Conservation (phyloP, 257 asterid species). For the Parsonsia alboflavescens region DNA sequence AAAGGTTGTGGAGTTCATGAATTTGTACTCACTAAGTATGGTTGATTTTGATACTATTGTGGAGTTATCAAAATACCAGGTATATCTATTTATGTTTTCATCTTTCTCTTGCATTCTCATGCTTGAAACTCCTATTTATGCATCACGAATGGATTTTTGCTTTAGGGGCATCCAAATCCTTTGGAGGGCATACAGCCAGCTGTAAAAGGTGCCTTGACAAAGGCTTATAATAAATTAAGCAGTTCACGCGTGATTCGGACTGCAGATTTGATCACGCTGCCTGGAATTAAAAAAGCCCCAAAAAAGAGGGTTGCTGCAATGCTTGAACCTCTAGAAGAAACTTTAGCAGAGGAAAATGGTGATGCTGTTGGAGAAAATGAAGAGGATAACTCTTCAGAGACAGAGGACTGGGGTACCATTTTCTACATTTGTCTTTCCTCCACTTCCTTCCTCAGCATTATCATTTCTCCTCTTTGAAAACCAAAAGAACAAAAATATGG, state of each 20-base stretch:
- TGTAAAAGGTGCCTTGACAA: conserved; percentile 85
- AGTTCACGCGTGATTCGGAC: conserved; percentile 70
- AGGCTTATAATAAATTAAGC: conserved; percentile 89
- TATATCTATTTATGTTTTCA: conserved; percentile 16
- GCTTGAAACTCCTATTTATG: background rate
- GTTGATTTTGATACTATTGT: conserved; percentile 75
- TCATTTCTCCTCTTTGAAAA: background rate
- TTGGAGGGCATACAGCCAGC: conserved; percentile 82
- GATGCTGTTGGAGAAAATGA: conserved; percentile 48
- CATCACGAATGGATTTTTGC: conserved; percentile 4
- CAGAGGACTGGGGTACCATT: conserved; percentile 67
- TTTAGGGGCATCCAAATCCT: conserved; percentile 78
- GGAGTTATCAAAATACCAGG: conserved; percentile 91
- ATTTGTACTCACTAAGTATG: conserved; percentile 76
- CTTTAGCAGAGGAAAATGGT: conserved; percentile 38
- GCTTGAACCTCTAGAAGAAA: conserved; percentile 79
- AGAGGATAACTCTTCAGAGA: conserved; percentile 61
- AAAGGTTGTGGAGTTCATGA: conserved; percentile 84
- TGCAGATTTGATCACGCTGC: conserved; percentile 82
- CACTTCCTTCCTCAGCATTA: background rate
- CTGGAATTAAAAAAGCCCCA: conserved; percentile 82
- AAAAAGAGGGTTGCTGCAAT: conserved; percentile 91
- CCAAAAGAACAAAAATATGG: background rate
- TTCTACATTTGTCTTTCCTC: background rate
- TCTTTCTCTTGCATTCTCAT: background rate